These are phyloP conservation scores for Aspergillus sp. DNA, from an alignment of 2,329 filamentous ascomycete genomes.

Conservation along the genomic window DNA sequence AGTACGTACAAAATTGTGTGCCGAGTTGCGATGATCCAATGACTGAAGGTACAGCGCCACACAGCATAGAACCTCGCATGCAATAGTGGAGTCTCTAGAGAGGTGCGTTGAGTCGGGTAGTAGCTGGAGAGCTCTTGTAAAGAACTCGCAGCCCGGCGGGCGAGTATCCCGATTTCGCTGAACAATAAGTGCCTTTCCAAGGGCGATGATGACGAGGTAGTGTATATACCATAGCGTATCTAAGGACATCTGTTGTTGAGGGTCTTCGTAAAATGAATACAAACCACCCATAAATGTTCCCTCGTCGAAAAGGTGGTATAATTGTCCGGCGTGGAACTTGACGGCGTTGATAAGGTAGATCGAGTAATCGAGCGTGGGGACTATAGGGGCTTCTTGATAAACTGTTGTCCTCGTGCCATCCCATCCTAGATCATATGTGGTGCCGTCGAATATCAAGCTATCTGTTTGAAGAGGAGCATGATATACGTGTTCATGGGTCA, in stretches of 20 bases:
- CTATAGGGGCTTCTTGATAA: slow-evolving; percentile 27
- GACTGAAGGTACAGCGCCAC: slow-evolving; percentile 43
- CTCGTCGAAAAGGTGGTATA: slow-evolving; percentile 58
- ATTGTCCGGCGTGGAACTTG: slow-evolving; percentile 56
- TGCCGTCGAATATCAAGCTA: slow-evolving; percentile 52
- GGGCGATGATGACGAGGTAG: slow-evolving; percentile 55
- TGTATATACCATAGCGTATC: slow-evolving; percentile 53
- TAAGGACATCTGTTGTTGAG: slow-evolving; percentile 26
- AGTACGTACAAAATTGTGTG: slow-evolving; percentile 39
- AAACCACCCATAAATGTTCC: slow-evolving; percentile 39
- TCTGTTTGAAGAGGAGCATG: slow-evolving; percentile 45
- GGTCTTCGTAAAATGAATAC: slow-evolving; percentile 45
- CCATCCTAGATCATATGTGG: slow-evolving; percentile 55
- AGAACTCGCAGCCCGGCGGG: slow-evolving; percentile 40
- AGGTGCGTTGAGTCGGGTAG: slow-evolving; percentile 38
- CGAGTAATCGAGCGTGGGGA: slow-evolving; percentile 54
- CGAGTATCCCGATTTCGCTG: slow-evolving; percentile 25
- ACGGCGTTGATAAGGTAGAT: slow-evolving; percentile 57
- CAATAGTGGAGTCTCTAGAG: slow-evolving; percentile 27
- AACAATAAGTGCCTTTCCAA: slow-evolving; percentile 56
- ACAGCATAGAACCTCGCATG: slow-evolving; percentile 36
- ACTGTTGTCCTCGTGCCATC: slow-evolving; percentile 39
- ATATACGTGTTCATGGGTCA: slow-evolving; percentile 50
- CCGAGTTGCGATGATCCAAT: slow-evolving; percentile 42
- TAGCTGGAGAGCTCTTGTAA: slow-evolving; percentile 39